A percentile compares a stretch with the other conserved stretches of the same genome.
These are phyloP conservation scores for Globisporangium parvum DNA, from an alignment of 352 stramenopile species.

Conservation along the genomic window DNA sequence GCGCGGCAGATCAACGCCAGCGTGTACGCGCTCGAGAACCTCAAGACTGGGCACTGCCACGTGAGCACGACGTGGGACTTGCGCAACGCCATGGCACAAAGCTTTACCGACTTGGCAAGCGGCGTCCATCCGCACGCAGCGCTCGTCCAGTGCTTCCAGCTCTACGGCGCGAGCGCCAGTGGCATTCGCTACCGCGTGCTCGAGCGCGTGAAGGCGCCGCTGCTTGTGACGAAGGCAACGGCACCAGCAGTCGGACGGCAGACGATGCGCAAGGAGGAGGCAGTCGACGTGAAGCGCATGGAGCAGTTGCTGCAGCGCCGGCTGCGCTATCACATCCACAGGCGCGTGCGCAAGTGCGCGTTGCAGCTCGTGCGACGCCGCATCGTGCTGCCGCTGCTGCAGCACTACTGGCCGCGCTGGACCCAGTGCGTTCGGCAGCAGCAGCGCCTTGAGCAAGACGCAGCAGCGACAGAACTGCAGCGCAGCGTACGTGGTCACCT, in stretches of 20 bases:
- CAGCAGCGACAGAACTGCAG: constrained; percentile 36
- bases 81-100: constrained; percentile 43
- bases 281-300: constrained; percentile 53
- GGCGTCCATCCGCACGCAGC: constrained; percentile 38
- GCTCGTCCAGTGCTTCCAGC: constrained; percentile 32
- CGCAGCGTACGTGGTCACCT: constrained; percentile 23
- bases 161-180: constrained; percentile 32
- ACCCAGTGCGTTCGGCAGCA: constrained; percentile 3
- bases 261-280: neutral
- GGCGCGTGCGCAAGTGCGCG: constrained; percentile 22
- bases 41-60: constrained; percentile 50
- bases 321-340: constrained; percentile 28
- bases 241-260: neutral
- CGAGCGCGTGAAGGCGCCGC: constrained; percentile 28
- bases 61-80: constrained; percentile 75
- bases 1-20: constrained; percentile 47
- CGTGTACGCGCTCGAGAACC: constrained; percentile 60
- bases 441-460: constrained; percentile 19
- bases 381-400: constrained; percentile 29
- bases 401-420: constrained; percentile 32
- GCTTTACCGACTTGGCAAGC: constrained; percentile 35
- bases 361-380: constrained; percentile 31
- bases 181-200: constrained; percentile 52
- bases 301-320: constrained; percentile 35
- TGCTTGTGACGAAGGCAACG: constrained; percentile 2